These are phyloP conservation scores for Suillus subluteus DNA, from an alignment of 768 basidiomycete species.

Conservation along the genomic window DNA sequence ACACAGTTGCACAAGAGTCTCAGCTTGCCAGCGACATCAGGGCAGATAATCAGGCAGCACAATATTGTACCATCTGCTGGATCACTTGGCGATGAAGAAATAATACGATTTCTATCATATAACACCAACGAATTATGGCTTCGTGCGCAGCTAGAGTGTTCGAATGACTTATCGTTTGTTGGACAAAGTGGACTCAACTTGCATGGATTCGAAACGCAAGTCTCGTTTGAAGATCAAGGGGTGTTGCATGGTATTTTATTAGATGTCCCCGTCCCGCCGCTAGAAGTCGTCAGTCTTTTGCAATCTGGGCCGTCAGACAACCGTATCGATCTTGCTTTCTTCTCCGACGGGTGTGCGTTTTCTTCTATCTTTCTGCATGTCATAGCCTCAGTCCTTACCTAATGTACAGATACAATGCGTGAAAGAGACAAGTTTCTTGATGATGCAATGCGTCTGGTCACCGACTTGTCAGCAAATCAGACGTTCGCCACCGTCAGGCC, in stretches of 20 bases:
- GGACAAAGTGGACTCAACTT: background rate
- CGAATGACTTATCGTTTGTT: constrained; percentile 25
- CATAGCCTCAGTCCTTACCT: constrained; percentile 5
- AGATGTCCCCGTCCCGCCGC: constrained; percentile 39
- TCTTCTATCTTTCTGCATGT: background rate
- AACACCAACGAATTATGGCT: background rate
- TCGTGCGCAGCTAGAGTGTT: constrained; percentile 26
- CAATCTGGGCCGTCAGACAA: constrained; percentile 65
- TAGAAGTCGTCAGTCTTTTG: constrained; percentile 60
- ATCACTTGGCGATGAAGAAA: background rate
- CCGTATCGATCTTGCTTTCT: constrained; percentile 76
- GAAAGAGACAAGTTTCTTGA: constrained; percentile 67
- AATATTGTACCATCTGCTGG: background rate
- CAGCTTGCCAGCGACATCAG: background rate
- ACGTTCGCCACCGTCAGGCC: constrained; percentile 79
- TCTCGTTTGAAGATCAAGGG: constrained; percentile 1
- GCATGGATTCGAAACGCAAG: constrained; percentile 11
- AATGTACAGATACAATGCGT: constrained; percentile 48
- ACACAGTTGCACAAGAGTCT: constrained; percentile 5
- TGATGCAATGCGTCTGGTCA: constrained; percentile 67
- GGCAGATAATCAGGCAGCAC: constrained; percentile 3
- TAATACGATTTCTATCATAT: constrained; percentile 5
- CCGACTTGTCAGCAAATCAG: constrained; percentile 72
- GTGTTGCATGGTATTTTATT: constrained; percentile 5
- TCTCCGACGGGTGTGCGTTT: constrained; percentile 74